phyloP scores from a whole-genome alignment of 139 green algal genomes.

The Chlorella sp. region DNA sequence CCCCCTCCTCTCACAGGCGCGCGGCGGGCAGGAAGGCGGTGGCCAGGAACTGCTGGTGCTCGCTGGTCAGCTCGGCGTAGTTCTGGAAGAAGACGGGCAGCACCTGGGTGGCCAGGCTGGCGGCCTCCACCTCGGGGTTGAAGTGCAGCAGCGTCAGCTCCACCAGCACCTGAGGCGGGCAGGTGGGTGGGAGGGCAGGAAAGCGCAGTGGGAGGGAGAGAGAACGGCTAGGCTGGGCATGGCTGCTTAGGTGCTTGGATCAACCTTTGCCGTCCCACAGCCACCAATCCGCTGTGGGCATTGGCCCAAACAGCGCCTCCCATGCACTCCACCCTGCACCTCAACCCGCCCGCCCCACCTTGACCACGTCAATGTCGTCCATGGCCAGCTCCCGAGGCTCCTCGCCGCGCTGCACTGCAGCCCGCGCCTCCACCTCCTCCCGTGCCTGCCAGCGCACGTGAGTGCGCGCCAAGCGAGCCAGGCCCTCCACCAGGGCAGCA shows the following conservation, averaged over 20 bases:
- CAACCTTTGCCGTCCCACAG: neutral
- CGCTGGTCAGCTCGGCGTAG: constrained; percentile 45
- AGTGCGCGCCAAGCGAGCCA: constrained; percentile 58
- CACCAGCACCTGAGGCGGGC: constrained; percentile 43
- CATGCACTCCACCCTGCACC: neutral
- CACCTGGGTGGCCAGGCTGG: constrained; percentile 52
- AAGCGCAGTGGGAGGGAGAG: neutral
- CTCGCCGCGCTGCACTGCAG: no score
- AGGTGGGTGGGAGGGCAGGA: neutral
- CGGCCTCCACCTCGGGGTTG: constrained; percentile 46
- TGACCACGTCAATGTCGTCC: constrained; percentile 42
- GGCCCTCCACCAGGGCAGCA: constrained; percentile 33
- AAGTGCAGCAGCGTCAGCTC: constrained; percentile 57
- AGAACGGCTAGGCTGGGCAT: neutral
- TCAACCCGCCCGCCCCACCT: constrained; percentile 11
- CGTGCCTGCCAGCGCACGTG: constrained; percentile 30
- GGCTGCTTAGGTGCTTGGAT: neutral
- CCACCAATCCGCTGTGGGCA: no score
- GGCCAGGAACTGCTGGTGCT: constrained; percentile 46
- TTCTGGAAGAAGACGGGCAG: constrained; percentile 70
- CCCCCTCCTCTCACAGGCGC: constrained; percentile 7
- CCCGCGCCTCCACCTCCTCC: neutral
- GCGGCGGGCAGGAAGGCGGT: constrained; percentile 52
- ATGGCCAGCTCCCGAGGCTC: constrained; percentile 19
- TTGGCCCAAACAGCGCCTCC: no score